Percentiles rank a stretch among this genome's conserved stretches.
Conservation (phyloP, 1,139 yeast genomes). For the Starmera stellimalicola region DNA sequence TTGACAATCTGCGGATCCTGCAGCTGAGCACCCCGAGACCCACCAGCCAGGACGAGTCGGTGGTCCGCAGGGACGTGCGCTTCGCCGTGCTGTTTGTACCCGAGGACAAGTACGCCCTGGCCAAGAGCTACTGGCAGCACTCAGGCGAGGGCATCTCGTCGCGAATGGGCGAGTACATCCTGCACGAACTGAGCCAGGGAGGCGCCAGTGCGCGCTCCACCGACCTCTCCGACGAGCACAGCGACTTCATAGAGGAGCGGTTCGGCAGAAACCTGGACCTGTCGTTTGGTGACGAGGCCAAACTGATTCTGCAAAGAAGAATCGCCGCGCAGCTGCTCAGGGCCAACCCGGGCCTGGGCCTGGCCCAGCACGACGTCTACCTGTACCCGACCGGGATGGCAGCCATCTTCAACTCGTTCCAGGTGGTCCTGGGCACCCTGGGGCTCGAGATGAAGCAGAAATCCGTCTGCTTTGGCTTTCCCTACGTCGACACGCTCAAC, state of each 20-base stretch:
- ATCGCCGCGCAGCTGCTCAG: conserved; percentile 54
- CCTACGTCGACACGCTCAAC: conserved; percentile 87
- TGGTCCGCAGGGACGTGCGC: conserved; percentile 51
- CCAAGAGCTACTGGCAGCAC: conserved; percentile 93
- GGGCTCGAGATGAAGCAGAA: conserved; percentile 33
- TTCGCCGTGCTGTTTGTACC: conserved; percentile 76
- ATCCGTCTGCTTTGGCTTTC: conserved; percentile 89
- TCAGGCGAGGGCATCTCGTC: conserved; percentile 93
- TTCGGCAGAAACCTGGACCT: conserved; percentile 84
- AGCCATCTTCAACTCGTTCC: conserved; percentile 76
- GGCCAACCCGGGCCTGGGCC: conserved; percentile 8
- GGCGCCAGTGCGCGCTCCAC: conserved; percentile 6
- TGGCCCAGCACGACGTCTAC: conserved; percentile 48
- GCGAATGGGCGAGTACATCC: conserved; percentile 75
- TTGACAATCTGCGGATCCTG: conserved; percentile 47
- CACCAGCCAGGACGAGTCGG: conserved; percentile 43
- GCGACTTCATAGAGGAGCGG: conserved; percentile 74
- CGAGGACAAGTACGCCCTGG: conserved; percentile 39
- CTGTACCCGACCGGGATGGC: conserved; percentile 93
- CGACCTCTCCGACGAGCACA: conserved; percentile 39
- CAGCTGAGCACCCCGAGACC: conserved; percentile 76
- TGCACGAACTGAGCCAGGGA: conserved; percentile 38
- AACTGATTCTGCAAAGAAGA: conserved; percentile 60
- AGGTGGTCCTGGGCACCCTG: conserved; percentile 38
- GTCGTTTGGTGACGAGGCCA: conserved; percentile 67